These are phyloP conservation scores for Phytophthora palmivora DNA, from an alignment of 352 stramenopile species.

Conservation along the genomic window DNA sequence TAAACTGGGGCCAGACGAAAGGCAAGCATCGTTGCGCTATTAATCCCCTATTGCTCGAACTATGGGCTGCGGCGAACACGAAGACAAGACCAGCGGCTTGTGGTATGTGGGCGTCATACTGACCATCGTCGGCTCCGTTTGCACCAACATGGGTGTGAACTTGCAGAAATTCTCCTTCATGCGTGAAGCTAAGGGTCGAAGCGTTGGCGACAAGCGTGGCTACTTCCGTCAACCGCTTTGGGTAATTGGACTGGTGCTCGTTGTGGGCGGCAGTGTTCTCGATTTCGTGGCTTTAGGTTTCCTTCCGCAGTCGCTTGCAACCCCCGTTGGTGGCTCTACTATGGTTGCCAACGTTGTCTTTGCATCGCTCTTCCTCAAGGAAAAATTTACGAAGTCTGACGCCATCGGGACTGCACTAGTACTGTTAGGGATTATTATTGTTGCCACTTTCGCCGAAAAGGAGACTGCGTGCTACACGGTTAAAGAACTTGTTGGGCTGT, in stretches of 20 bases:
- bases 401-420: conserved; percentile 74
- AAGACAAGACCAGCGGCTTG: conserved; percentile 29
- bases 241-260: conserved; percentile 78
- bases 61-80: conserved; percentile 31
- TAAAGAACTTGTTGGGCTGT: conserved; percentile 73
- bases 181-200: conserved; percentile 70
- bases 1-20: conserved; percentile 2
- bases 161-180: conserved; percentile 92
- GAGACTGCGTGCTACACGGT: conserved; percentile 81
- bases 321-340: conserved; percentile 77
- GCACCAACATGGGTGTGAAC: conserved; percentile 89
- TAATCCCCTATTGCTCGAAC: neutral
- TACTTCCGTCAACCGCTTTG: conserved; percentile 82
- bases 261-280: conserved; percentile 71
- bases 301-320: conserved; percentile 81
- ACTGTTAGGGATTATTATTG: conserved; percentile 75
- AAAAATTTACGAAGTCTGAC: conserved; percentile 73
- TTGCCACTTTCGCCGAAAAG: conserved; percentile 84
- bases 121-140: conserved; percentile 69
- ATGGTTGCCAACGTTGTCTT: conserved; percentile 90
- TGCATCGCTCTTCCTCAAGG: conserved; percentile 79
- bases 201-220: conserved; percentile 61
- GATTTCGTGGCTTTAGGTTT: conserved; percentile 87
- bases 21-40: neutral
- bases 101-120: conserved; percentile 88